Conservation (phyloP, 495 filamentous ascomycete species). For the Talaromyces nanjingensis region DNA sequence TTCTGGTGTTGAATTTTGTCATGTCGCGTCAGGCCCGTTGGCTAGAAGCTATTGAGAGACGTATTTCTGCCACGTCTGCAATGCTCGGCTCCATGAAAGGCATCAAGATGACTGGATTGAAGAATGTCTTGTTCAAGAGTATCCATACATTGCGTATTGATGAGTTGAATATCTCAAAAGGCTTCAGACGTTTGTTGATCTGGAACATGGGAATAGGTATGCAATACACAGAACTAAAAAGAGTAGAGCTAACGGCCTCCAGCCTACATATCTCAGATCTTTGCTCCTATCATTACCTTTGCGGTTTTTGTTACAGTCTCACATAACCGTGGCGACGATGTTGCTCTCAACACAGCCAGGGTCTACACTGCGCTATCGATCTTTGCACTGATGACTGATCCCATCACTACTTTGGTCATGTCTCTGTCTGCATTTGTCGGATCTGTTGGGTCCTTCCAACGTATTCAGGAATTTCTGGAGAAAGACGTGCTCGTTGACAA, state of each 20-base stretch:
- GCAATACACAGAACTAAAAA: not conserved
- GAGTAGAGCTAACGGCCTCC: not conserved
- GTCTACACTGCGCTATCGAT: conserved; percentile 56
- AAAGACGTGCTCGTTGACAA: conserved; percentile 27
- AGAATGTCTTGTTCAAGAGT: conserved; percentile 21
- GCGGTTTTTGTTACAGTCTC: conserved; percentile 43
- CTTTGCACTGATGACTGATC: conserved; percentile 51
- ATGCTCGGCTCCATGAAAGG: conserved; percentile 53
- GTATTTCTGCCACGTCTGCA: conserved; percentile 40
- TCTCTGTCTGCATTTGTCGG: conserved; percentile 45
- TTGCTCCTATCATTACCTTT: conserved; percentile 47
- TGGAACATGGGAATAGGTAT: conserved; percentile 46
- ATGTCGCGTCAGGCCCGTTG: conserved; percentile 42
- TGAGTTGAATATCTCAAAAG: conserved; percentile 50
- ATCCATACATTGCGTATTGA: conserved; percentile 47
- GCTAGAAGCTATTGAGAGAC: conserved; percentile 52
- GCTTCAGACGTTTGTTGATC: conserved; percentile 47
- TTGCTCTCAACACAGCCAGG: conserved; percentile 40
- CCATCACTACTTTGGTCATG: conserved; percentile 51
- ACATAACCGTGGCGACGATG: conserved; percentile 34
- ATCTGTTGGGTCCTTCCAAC: conserved; percentile 48
- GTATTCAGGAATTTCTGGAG: conserved; percentile 53
- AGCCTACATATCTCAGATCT: conserved; percentile 46
- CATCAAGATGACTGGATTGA: conserved; percentile 49
- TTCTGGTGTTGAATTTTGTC: conserved; percentile 37